phyloP scores from a whole-genome alignment of 2,329 filamentous ascomycete species.

The Fusarium paranaense region DNA sequence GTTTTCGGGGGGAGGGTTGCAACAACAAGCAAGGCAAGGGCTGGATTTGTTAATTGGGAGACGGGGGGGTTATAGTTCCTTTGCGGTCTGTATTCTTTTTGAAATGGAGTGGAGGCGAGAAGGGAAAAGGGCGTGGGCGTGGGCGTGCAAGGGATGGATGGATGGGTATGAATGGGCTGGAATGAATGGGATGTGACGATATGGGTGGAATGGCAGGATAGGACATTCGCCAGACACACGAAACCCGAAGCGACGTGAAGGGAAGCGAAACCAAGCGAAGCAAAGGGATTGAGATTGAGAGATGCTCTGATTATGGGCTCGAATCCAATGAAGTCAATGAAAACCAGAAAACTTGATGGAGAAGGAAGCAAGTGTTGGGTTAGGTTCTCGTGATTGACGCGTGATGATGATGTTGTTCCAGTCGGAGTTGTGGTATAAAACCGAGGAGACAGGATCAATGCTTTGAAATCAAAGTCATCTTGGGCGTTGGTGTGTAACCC shows the following conservation, averaged over 20 bases:
- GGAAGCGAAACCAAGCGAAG: neutral
- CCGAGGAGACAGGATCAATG: neutral
- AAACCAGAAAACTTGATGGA: conserved; percentile 38
- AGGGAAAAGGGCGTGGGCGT: conserved; percentile 32
- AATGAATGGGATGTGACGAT: conserved; percentile 17
- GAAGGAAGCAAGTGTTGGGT: conserved; percentile 2
- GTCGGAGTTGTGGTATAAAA: neutral
- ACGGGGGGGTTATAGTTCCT: conserved; percentile 40
- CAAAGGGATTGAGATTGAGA: conserved; percentile 43
- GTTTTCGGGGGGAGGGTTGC: conserved; percentile 42
- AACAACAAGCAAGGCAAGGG: conserved; percentile 37
- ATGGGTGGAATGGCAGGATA: conserved; percentile 36
- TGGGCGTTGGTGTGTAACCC: neutral
- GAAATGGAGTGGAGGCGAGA: conserved; percentile 16
- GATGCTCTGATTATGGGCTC: conserved; percentile 25
- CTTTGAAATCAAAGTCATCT: conserved; percentile 4
- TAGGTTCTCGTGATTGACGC: neutral
- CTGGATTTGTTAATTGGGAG: conserved; percentile 43
- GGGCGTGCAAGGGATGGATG: neutral
- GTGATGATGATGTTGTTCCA: neutral
- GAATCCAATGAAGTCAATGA: conserved; percentile 44
- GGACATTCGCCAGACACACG: conserved; percentile 33
- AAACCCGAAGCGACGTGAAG: conserved; percentile 10
- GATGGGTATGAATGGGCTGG: conserved; percentile 13
- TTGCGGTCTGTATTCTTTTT: conserved; percentile 44